These are phyloP conservation scores for Stephania yunnanensis DNA, from an alignment of 164 flowering plant species.

Conservation along the genomic window DNA sequence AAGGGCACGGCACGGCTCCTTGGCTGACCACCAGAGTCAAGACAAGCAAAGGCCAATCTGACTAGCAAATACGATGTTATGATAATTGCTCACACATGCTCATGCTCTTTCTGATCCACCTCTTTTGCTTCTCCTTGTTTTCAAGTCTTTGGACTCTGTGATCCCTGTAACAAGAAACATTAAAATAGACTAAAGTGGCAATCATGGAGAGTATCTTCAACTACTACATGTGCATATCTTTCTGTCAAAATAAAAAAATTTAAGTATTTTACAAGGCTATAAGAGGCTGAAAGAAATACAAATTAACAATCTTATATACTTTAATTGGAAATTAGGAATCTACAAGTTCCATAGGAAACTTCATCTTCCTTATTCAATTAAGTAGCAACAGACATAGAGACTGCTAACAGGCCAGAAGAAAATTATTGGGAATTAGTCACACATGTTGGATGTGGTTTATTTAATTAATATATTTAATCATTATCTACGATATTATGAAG, in stretches of 20 bases:
- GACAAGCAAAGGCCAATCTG: neutral
- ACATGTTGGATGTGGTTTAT: no score
- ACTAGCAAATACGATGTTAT: neutral
- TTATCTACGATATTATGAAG: no score
- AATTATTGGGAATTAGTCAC: no score
- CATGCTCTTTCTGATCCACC: neutral
- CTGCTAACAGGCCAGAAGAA: no score
- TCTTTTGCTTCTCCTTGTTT: neutral
- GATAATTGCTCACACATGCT: slow-evolving; percentile 2
- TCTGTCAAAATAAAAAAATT: neutral
- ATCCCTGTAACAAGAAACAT: neutral
- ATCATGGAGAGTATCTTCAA: neutral
- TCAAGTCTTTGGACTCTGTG: slow-evolving; percentile 1
- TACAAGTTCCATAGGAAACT: neutral
- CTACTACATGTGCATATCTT: neutral
- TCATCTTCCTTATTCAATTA: neutral
- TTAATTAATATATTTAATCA: no score
- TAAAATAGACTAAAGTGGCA: neutral
- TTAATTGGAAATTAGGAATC: neutral
- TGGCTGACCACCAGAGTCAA: neutral
- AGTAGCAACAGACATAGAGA: no score
- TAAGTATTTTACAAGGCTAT: neutral
- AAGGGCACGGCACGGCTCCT: neutral
- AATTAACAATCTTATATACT: neutral
- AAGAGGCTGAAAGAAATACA: no score